Conservation (phyloP, 78 protist species). For the Monocercomonoides exilis region DNA sequence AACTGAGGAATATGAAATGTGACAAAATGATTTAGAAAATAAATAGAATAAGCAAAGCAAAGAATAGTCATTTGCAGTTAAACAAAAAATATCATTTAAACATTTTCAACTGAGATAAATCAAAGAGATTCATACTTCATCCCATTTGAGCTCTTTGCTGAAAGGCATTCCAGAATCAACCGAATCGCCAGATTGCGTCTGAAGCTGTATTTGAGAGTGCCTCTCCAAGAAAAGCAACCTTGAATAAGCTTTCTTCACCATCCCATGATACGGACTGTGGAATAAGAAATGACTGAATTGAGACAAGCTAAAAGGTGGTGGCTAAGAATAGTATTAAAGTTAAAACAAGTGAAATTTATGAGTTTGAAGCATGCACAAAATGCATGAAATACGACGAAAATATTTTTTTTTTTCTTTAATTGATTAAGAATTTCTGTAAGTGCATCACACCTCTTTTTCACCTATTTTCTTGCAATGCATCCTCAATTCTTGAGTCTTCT, state of each 20-base stretch:
- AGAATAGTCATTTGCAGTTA: background rate
- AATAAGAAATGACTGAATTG: constrained; percentile 58
- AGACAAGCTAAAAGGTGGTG: background rate
- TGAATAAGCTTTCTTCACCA: constrained; percentile 77
- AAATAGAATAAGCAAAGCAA: background rate
- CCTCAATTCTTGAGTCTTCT: too few species aligned
- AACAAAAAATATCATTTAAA: too few species aligned
- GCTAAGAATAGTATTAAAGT: background rate
- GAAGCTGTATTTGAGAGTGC: too few species aligned
- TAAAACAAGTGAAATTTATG: background rate
- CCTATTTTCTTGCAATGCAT: too few species aligned
- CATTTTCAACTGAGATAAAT: too few species aligned
- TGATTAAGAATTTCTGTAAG: too few species aligned
- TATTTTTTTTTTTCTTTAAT: background rate
- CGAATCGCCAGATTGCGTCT: too few species aligned
- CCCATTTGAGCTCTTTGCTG: background rate
- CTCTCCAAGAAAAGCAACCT: too few species aligned
- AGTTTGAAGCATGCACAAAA: too few species aligned
- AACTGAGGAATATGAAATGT: background rate
- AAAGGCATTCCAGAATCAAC: background rate
- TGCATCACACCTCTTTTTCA: too few species aligned
- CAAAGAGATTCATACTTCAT: too few species aligned
- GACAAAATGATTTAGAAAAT: background rate
- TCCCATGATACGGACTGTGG: constrained; percentile 90
- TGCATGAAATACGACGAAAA: background rate